Percentiles rank a stretch among this genome's conserved stretches.
Evolutionary conservation across 2,329 filamentous ascomycete genomes (phyloP).

Genomic region (Xylaria sp.): DNA sequence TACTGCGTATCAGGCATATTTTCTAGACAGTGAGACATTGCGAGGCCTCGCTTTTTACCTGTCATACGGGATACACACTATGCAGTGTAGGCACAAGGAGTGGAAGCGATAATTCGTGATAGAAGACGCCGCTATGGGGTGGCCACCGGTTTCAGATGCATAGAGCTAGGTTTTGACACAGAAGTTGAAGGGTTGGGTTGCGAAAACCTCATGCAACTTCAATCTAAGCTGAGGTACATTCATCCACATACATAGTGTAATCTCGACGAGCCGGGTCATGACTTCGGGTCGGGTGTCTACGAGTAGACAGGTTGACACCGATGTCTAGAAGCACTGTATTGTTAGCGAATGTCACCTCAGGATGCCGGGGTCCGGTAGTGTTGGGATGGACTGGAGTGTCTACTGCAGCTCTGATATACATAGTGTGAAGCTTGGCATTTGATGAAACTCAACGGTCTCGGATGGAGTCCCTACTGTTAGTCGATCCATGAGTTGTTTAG

Average conservation of each 20-base stretch:
- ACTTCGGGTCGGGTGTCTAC: background rate
- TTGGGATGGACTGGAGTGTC: background rate
- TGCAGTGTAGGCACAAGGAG: background rate
- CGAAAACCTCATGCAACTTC: background rate
- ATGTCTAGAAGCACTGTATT: background rate
- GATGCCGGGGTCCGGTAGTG: background rate
- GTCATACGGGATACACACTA: background rate
- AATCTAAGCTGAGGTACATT: background rate
- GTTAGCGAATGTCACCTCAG: background rate
- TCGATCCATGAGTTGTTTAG: background rate
- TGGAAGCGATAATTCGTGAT: background rate
- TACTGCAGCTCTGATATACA: background rate
- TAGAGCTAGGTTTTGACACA: background rate
- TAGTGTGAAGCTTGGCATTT: background rate
- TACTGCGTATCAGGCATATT: background rate
- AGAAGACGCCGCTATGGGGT: background rate
- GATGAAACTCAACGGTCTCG: background rate
- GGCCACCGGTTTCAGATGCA: slow-evolving; percentile 16
- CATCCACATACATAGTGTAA: background rate
- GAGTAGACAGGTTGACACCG: background rate
- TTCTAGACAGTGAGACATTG: background rate
- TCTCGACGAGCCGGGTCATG: background rate
- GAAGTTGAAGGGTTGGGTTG: background rate
- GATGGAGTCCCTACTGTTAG: background rate
- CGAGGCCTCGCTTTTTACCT: slow-evolving; percentile 1